A percentile compares a stretch with the other conserved stretches of the same genome.
Conservation (phyloP, 2,329 filamentous ascomycete genomes). For the Hypoxylon sp. region DNA sequence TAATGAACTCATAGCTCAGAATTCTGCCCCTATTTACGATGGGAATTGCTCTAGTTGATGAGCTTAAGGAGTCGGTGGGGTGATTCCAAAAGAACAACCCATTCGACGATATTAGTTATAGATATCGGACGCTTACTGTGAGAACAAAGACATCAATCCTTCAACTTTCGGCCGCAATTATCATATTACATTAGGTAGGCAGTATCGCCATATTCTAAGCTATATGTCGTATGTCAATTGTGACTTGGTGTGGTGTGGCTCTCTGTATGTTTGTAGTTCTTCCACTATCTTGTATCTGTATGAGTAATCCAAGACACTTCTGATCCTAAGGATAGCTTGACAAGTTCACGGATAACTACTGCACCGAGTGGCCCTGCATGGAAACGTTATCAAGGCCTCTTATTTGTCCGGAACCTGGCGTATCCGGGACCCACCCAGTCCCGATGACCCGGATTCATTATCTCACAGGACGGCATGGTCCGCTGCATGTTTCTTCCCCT, state of each 20-base stretch:
- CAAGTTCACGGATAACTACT: not conserved
- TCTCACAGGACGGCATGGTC: constrained; percentile 11
- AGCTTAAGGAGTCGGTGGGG: not conserved
- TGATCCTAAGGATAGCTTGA: not conserved
- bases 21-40: not conserved
- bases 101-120: not conserved
- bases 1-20: not conserved
- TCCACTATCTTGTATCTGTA: not conserved
- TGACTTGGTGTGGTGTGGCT: not conserved
- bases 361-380: not conserved
- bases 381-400: not conserved
- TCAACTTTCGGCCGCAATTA: not conserved
- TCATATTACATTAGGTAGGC: not conserved
- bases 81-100: not conserved
- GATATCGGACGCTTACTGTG: not conserved
- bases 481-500: constrained; percentile 25
- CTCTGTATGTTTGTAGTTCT: not conserved
- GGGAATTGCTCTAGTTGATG: not conserved
- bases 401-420: constrained; percentile 29
- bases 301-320: not conserved
- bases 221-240: not conserved
- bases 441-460: constrained; percentile 33
- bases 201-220: not conserved
- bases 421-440: constrained; percentile 34
- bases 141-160: not conserved